These are phyloP conservation scores for Tetrahymena thermophila DNA, from an alignment of 73 alveolate genomes.

Conservation along the genomic window DNA sequence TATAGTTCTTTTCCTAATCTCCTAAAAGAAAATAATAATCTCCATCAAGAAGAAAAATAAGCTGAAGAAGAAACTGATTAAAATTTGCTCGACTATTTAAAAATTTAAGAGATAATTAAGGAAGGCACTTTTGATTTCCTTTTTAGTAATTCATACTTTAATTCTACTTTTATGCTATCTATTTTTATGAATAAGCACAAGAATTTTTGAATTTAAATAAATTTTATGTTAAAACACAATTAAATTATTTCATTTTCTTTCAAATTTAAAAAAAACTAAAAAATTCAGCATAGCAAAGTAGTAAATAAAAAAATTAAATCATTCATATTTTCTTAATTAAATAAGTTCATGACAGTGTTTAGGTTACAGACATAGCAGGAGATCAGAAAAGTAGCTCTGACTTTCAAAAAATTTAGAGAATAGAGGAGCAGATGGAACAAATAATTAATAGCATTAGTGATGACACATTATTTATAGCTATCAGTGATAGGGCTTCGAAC, in stretches of 20 bases:
- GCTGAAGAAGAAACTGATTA: not conserved
- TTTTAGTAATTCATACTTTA: not conserved
- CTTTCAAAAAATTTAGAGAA: not conserved
- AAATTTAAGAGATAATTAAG: not conserved
- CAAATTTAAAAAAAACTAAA: too few relatives aligned
- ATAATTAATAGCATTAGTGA: not conserved
- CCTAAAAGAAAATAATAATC: not conserved
- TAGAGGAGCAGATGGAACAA: not conserved
- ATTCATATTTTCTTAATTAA: not conserved
- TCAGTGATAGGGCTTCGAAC: not conserved
- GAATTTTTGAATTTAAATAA: too few relatives aligned
- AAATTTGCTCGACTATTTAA: not conserved
- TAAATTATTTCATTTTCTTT: not conserved
- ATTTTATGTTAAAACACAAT: too few relatives aligned
- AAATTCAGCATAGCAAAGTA: not conserved
- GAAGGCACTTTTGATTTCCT: not conserved
- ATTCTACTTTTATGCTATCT: not conserved
- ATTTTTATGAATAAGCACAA: not conserved
- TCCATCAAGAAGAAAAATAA: not conserved
- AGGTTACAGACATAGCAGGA: not conserved
- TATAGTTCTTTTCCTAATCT: not conserved
- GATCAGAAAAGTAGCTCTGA: not conserved
- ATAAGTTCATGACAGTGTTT: not conserved
- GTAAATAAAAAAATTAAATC: not conserved
- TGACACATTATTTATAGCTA: not conserved